Evolutionary conservation across 805 yeast species (phyloP).

Genomic region (Kockiozyma suomiensis): DNA sequence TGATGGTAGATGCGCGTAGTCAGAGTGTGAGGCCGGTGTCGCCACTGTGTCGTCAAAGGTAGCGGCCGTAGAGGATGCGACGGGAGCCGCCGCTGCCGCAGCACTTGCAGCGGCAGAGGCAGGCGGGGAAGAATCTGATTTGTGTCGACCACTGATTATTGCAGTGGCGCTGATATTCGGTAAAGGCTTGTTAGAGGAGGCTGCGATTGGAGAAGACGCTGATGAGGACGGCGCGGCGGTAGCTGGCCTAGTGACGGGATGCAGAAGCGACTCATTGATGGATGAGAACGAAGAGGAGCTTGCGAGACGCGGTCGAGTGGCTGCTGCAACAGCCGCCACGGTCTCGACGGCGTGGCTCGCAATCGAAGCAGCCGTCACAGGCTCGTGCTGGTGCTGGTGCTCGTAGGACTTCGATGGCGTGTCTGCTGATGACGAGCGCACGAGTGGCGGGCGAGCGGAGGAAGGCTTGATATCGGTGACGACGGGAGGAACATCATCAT

Average conservation of each 20-base stretch:
- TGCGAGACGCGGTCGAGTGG: background rate
- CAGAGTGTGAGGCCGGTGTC: slow-evolving; percentile 17
- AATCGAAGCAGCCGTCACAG: background rate
- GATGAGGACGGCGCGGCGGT: background rate
- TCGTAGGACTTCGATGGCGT: background rate
- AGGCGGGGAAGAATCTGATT: background rate
- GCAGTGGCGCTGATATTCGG: background rate
- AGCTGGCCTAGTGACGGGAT: background rate
- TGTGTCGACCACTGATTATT: background rate
- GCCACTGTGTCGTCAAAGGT: slow-evolving; percentile 20
- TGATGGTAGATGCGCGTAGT: background rate
- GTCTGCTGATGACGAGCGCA: background rate
- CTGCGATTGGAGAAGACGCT: background rate
- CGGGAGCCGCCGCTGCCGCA: slow-evolving; percentile 29
- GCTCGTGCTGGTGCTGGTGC: background rate
- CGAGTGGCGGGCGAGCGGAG: background rate
- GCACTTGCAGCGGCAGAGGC: slow-evolving; percentile 30
- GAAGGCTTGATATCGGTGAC: background rate
- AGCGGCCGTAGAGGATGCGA: slow-evolving; percentile 30
- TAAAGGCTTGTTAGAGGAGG: background rate
- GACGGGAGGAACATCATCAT: slow-evolving; percentile 1
- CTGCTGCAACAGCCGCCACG: background rate
- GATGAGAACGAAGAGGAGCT: background rate
- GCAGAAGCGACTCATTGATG: background rate
- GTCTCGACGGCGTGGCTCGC: background rate